A percentile compares a stretch with the other conserved stretches of the same genome.
Evolutionary conservation across 2,329 filamentous ascomycete genomes (phyloP).

Genomic region (Epichloe sp.): DNA sequence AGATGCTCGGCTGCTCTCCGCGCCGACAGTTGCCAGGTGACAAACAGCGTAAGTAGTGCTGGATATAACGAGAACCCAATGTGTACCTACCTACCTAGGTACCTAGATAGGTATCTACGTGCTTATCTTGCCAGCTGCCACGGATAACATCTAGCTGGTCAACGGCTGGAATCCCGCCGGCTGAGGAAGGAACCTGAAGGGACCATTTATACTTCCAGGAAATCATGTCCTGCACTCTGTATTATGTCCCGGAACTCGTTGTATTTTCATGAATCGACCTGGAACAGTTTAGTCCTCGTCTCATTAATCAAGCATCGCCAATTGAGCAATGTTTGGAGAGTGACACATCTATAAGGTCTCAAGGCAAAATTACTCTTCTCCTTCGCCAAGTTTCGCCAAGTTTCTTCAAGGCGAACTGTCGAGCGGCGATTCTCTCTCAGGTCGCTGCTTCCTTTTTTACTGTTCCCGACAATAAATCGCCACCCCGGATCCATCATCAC

Average conservation of each 20-base stretch:
- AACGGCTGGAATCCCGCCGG: background rate
- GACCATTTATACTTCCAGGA: background rate
- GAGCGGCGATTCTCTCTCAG: background rate
- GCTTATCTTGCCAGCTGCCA: background rate
- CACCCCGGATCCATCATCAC: background rate
- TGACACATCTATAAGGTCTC: background rate
- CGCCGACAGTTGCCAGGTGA: background rate
- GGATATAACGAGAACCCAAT: no score
- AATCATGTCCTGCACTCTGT: background rate
- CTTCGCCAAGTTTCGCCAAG: background rate
- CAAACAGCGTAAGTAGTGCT: no score
- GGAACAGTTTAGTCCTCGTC: background rate
- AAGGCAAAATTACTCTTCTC: background rate
- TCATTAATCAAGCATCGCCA: background rate
- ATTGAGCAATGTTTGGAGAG: background rate
- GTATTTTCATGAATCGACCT: background rate
- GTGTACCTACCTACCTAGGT: conserved; percentile 2
- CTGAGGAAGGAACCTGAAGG: background rate
- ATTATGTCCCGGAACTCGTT: no score
- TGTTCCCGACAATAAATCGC: background rate
- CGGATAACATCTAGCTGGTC: background rate
- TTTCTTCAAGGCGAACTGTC: background rate
- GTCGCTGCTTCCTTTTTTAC: conserved; percentile 4
- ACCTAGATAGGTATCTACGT: background rate
- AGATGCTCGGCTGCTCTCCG: background rate